Evolutionary conservation across 2,329 filamentous ascomycete genomes (phyloP), one percentile per base, ranked within the genome.

Genomic region (Aspergillus puulaauensis): DNA sequence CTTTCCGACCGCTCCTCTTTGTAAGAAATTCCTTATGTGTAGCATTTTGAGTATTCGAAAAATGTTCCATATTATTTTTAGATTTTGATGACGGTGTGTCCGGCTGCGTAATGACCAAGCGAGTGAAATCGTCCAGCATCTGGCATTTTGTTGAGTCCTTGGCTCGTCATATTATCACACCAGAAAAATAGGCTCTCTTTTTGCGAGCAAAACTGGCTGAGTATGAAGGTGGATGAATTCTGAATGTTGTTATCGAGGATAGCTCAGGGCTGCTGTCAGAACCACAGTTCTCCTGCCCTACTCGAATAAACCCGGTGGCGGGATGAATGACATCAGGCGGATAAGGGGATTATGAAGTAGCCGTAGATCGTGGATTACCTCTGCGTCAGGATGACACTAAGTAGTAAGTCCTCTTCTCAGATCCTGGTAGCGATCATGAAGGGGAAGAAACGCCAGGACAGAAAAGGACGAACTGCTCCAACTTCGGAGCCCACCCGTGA

Each of bases 361-460:
- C 47, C 51, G 58, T 45, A 45, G 48, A 61, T 57, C 54, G 46
- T 52, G 37, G 49, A 52, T 58, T 23, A 41, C 55, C 35, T 40
- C 27, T 44, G 55, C 23, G 31, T 31, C 39, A 31, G 21, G 17
- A 19, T 14, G 33, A 6, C 19, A 6, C n/a, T 17, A 14, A 33
- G 19, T 48, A 6, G 8, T 17, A 14, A 33, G 19, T 48, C n/a
- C 27, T 17, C 27, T 19, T 52, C 39, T 51, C 33, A 51, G 50
- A 44, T 43, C 48, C 54, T 48, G 48, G 39, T 43, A 52, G 56
- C 59, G 56, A 61, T 57, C 58, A 60, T 52, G 52, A 53, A 41
- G 43, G 41, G 45, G n/a, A 48, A 23, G 45, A 54, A 24, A 21
- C 15, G 15, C 12, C 52, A 54, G 45, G 33, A 54, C 40, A 40